Base-by-base conservation (phyloP, 306 rosid species). In the Quercus parvula region DNA sequence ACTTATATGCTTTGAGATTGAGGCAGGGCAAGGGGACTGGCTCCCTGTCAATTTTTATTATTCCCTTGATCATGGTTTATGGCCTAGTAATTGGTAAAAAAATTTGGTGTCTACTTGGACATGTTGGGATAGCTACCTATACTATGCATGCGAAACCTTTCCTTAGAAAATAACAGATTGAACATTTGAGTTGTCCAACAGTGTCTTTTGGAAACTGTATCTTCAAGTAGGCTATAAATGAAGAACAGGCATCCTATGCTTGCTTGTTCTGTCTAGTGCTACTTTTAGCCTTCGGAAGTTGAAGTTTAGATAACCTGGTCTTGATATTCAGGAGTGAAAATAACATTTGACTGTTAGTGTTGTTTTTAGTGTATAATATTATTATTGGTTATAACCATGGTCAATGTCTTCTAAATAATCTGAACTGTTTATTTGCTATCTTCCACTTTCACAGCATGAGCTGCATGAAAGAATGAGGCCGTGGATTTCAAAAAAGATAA, bases 401-500 rank as follows among this genome's bases (percentile, higher is more conserved):
- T 41, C 35, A 67, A 18, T 51, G 38, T 76, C 46, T 74, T 84
- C 70, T 49, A 62, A 49, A 49, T 49, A 49, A 49, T 49, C 5
- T 49, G 0, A 63, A 63, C 61, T 67, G 41, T 70, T 67, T 24
- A 18, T 76, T 67, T 57, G 18, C n/a, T 68, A 11, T 67, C 13
- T 9, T 79, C 28, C 78, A 55, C 55, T 28, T 79, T 33, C 77
- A 58, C 92, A 96, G 99, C 94, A 96, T 78, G 87, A 89, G 52
- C 84, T 96, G 71, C 99, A 96, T 56, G 97, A 96, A 73, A 86
- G 99, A 77, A 91, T 96, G 99, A 89, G 98, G 77, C 99, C 99
- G 0, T 96, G 99, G 99, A 93, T 96, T 77, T 91, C 98, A 17
- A 96, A 93, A 86, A 96, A 96, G 88, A 93, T 96, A 67, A 84